These are phyloP conservation scores for Pestalotiopsis sp. DNA, from an alignment of 2,329 filamentous ascomycete species.

Conservation along the genomic window DNA sequence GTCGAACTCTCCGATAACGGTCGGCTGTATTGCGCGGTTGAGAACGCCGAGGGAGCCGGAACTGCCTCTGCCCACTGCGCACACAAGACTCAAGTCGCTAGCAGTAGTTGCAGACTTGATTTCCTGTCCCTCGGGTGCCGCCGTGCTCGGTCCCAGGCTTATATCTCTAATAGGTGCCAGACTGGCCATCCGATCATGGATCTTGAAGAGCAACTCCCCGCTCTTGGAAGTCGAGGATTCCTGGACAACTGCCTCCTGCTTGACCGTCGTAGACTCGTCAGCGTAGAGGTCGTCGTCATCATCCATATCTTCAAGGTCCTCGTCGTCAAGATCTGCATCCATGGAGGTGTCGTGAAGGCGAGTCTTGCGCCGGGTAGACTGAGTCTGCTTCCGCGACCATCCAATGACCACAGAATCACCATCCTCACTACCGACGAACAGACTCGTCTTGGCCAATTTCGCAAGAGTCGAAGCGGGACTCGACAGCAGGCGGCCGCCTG, in stretches of 20 bases:
- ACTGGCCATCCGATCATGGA: conserved; percentile 77
- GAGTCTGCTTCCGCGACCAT: conserved; percentile 71
- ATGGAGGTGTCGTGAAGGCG: conserved; percentile 58
- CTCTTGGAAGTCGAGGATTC: conserved; percentile 48
- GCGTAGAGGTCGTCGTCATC: conserved; percentile 71
- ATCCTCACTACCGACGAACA: conserved; percentile 87
- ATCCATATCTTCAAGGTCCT: conserved; percentile 60
- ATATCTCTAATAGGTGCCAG: conserved; percentile 80
- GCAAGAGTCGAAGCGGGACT: conserved; percentile 70
- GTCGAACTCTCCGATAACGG: conserved; percentile 69
- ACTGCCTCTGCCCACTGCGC: conserved; percentile 64
- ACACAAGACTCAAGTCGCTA: conserved; percentile 62
- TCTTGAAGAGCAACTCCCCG: conserved; percentile 71
- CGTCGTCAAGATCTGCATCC: conserved; percentile 52
- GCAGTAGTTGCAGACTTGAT: conserved; percentile 48
- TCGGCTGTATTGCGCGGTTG: conserved; percentile 76
- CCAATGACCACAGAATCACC: conserved; percentile 80
- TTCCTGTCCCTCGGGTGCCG: conserved; percentile 44
- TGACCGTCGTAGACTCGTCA: conserved; percentile 49
- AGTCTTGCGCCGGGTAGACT: conserved; percentile 64
- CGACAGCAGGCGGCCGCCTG: conserved; percentile 65
- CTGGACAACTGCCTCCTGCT: conserved; percentile 36
- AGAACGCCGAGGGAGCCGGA: conserved; percentile 75
- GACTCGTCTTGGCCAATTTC: conserved; percentile 64
- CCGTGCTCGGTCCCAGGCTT: conserved; percentile 63